These are phyloP conservation scores for Sugiyamaella americana DNA, from an alignment of 805 yeast genomes.

Conservation along the genomic window DNA sequence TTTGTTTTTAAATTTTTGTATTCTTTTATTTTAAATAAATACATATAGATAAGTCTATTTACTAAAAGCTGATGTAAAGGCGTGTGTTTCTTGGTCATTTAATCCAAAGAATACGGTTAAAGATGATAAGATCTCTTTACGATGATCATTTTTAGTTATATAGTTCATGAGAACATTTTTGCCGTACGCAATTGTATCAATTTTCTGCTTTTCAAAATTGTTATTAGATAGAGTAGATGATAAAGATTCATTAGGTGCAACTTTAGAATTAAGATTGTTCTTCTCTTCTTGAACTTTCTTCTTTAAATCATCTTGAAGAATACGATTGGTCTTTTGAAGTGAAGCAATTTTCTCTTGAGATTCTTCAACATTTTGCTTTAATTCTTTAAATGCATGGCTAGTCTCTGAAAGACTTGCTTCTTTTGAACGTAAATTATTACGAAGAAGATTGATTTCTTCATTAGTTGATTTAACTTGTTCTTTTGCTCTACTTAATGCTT, in stretches of 20 bases:
- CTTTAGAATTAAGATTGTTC: too few relatives aligned
- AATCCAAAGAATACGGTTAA: constrained; percentile 67
- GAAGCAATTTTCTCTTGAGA: constrained; percentile 32
- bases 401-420: constrained; percentile 26
- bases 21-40: not conserved
- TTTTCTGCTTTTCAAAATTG: constrained; percentile 22
- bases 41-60: constrained; percentile 6
- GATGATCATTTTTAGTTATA: constrained; percentile 87
- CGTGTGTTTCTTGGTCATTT: constrained; percentile 63
- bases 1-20: too few relatives aligned
- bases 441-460: constrained; percentile 4
- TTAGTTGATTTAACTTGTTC: constrained; percentile 28
- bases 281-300: constrained; percentile 15
- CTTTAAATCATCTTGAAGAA: constrained; percentile 31
- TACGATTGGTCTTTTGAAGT: constrained; percentile 31
- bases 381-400: constrained; percentile 28
- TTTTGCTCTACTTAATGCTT: constrained; percentile 20
- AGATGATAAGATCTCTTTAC: constrained; percentile 80
- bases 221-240: not conserved
- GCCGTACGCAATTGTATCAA: constrained; percentile 68
- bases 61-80: constrained; percentile 49
- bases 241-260: not conserved
- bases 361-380: constrained; percentile 33
- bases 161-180: constrained; percentile 89
- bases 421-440: not conserved